These are phyloP conservation scores for Sporothrix curviconia DNA, from an alignment of 2,329 filamentous ascomycete species.

Conservation along the genomic window DNA sequence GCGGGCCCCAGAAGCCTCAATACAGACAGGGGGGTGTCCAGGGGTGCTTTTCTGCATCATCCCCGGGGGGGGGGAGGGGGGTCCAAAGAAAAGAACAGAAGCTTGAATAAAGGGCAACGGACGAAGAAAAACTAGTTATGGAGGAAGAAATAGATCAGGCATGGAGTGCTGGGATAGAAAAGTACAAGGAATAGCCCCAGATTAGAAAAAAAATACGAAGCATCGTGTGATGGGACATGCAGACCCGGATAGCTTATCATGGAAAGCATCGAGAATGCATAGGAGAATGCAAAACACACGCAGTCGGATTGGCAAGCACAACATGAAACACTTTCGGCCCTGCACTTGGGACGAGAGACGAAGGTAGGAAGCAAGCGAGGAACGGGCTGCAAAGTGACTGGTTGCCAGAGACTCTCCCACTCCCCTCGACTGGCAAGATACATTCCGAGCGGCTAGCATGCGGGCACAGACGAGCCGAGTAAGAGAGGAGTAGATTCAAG, in stretches of 20 bases:
- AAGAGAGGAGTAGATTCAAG: background rate
- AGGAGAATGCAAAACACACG: slow-evolving; percentile 34
- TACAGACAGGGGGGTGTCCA: slow-evolving; percentile 7
- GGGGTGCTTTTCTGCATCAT: background rate
- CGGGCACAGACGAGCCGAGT: no score
- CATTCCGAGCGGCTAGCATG: background rate
- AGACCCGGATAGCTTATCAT: no score
- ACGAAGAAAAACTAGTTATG: background rate
- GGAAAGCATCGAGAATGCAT: slow-evolving; percentile 33
- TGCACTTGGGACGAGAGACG: slow-evolving; percentile 32
- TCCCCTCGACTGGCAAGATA: background rate
- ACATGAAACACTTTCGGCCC: slow-evolving; percentile 41
- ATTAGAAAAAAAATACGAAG: background rate
- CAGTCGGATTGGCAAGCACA: slow-evolving; percentile 32
- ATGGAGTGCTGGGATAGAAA: no score
- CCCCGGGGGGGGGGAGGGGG: background rate
- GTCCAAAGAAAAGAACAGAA: background rate
- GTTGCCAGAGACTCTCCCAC: background rate
- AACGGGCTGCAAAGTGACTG: slow-evolving; percentile 18
- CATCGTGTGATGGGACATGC: slow-evolving; percentile 19
- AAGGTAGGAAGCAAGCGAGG: slow-evolving; percentile 27
- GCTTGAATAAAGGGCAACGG: background rate
- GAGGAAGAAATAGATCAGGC: background rate
- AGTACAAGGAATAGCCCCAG: background rate
- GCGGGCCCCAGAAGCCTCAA: background rate